A percentile compares a stretch with the other conserved stretches of the same genome.
Conservation (phyloP, 148 eudicot genomes). For the Silene conica region DNA sequence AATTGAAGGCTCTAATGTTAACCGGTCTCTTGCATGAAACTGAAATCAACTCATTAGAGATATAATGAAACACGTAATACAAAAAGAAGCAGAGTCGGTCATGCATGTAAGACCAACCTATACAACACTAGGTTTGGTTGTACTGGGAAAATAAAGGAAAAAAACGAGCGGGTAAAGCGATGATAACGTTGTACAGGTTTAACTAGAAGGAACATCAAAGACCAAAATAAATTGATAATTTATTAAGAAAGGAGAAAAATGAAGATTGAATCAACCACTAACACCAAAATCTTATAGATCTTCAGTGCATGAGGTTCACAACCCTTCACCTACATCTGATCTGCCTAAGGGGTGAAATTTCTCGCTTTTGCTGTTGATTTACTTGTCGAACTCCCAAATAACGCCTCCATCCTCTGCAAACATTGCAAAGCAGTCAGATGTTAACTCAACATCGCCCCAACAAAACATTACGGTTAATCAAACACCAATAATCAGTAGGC, state of each 20-base stretch:
- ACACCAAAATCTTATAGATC: background rate
- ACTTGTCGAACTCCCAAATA: constrained; percentile 31
- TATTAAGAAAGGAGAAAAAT: constrained; percentile 5
- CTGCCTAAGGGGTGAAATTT: background rate
- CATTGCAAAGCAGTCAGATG: background rate
- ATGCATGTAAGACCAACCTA: background rate
- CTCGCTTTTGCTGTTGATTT: background rate
- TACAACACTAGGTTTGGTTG: too few relatives aligned
- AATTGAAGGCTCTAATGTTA: too few relatives aligned
- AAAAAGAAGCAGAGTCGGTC: background rate
- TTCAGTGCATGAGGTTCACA: background rate
- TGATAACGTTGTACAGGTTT: too few relatives aligned
- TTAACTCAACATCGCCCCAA: background rate
- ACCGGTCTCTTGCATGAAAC: too few relatives aligned
- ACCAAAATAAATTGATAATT: too few relatives aligned
- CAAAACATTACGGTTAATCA: background rate
- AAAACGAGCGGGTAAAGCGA: too few relatives aligned
- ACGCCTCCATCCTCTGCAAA: constrained; percentile 37
- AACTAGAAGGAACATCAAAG: too few relatives aligned
- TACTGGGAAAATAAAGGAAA: too few relatives aligned
- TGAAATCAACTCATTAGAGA: too few relatives aligned
- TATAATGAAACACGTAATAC: too few relatives aligned
- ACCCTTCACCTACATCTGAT: constrained; percentile 1
- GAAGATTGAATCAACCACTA: background rate
- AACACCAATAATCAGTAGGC: background rate